Conservation (phyloP, 2,329 filamentous ascomycete genomes). For the Fusarium anthophilum region DNA sequence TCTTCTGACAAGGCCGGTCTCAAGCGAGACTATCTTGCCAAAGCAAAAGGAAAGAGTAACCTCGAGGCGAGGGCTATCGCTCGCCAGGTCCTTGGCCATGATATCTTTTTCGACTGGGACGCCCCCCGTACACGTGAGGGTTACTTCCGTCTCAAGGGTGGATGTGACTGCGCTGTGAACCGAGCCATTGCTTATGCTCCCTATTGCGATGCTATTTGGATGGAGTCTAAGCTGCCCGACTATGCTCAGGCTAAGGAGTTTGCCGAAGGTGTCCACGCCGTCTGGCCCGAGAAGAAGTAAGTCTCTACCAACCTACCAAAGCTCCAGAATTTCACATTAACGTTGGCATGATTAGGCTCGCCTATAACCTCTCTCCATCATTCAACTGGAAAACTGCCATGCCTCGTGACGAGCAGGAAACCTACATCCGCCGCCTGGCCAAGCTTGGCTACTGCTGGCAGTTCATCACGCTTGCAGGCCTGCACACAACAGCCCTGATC, state of each 20-base stretch:
- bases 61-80: slow-evolving; percentile 83
- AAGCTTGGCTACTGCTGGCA: slow-evolving; percentile 98
- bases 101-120: slow-evolving; percentile 96
- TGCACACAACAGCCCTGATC: slow-evolving; percentile 95
- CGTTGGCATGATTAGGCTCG: slow-evolving; percentile 66
- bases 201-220: slow-evolving; percentile 97
- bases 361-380: slow-evolving; percentile 97
- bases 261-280: slow-evolving; percentile 89
- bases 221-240: slow-evolving; percentile 98
- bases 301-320: slow-evolving; percentile 44
- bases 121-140: slow-evolving; percentile 92
- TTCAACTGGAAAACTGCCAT: slow-evolving; percentile 99
- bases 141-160: slow-evolving; percentile 92
- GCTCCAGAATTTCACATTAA: slow-evolving; percentile 25
- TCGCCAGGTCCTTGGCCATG: slow-evolving; percentile 77
- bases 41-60: slow-evolving; percentile 86
- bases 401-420: slow-evolving; percentile 91
- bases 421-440: slow-evolving; percentile 92
- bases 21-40: slow-evolving; percentile 71
- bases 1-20: slow-evolving; percentile 75
- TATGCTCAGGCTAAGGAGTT: slow-evolving; percentile 92
- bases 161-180: slow-evolving; percentile 90
- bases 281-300: slow-evolving; percentile 96
- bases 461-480: slow-evolving; percentile 98
- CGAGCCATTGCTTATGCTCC: slow-evolving; percentile 91